Evolutionary conservation across 23 red algal genomes (phyloP), one percentile per base, ranked within the genome.

Genomic region (Pyropia haitanensis): DNA sequence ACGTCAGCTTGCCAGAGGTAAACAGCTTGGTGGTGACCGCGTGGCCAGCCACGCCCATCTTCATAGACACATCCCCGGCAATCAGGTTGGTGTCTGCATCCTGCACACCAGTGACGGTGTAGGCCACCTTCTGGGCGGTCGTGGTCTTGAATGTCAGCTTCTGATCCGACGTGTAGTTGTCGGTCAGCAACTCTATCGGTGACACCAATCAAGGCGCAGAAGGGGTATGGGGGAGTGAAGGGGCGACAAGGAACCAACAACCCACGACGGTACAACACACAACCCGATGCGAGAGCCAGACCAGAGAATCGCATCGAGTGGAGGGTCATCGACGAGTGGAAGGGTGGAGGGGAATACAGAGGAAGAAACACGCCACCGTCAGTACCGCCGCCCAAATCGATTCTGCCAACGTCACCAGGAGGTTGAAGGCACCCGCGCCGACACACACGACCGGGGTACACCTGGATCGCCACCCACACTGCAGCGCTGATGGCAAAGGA

Each of bases 101-200:
- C 50, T 80, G 70, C 24, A 76, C 67, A 25, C 64, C 87, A 26
- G 66, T 79, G n/a, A 76, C 73, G 55, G 76, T 76, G 63, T 81
- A 91, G 27, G 79, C 75, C 54, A 81, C 70, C 9, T 76, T 76
- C 68, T 80, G 79, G 18, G 33, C 57, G n/a, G 87, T 91, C 34
- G 73, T 76, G 24, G 87, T 81, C 54, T 91, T 91, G 53, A 91
- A 63, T 14, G 79, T 62, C 48, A 91, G 53, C 49, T 82, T 91
- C 59, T 91, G 55, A 31, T 73, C 70, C 61, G 62, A 91, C 52
- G 77, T 72, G 63, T 82, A 91, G 33, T 91, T 76, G 70, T 91
- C 87, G 21, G 79, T 83, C 57, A 91, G 61, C 44, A 91, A 27
- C 61, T 81, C 76, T 81, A 67, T 27, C 24, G 21, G 14, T 13